Base-by-base conservation (phyloP, 2,329 filamentous ascomycete genomes). In the Aureobasidium sp. region DNA sequence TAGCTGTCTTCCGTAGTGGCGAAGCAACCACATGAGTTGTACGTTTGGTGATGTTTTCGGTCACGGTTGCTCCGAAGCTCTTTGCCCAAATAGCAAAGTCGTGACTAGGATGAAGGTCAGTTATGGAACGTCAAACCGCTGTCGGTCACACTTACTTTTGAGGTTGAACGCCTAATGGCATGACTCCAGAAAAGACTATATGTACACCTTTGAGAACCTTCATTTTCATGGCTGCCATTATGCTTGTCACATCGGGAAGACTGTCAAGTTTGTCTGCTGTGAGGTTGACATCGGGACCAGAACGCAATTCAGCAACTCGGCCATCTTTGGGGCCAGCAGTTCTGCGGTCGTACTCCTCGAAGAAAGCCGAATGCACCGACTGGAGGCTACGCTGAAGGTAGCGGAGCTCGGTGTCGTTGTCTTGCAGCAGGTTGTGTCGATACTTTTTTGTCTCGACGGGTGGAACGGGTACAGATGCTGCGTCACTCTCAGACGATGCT, bases 1-100 rank as follows among this genome's bases (percentile, higher is more conserved):
- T 99, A 59, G 90, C 88, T 0, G 94, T 97, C 26, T 92, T 86
- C 27, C 88, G 81, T 17, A 84, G 81, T 20, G 84, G 85, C 57
- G 84, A 87, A 9, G 89, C 86, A 2, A 92, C 87, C 5, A 92
- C 81, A 72, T 92, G 89, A 0, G 89, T 92, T 0, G 77, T 80
- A 46, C 71, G 71, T 63, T 74, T 76, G 46, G 70, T 77, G 63
- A 90, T 82, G 61, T 82, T 83, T 36, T 80, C 79, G 1, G 81
- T 82, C 8, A 92, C 79, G 37, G 78, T 81, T 7, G 90, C 93
- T 24, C 94, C 94, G 71, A 97, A 97, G 69, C 84, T 90, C 71
- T 86, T 87, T 2, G 92, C 88, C 81, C 95, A 96, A 46, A 93
- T 79, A 5, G 89, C 92, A 63, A 96, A 89, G 72, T 99, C 94